A percentile compares a stretch with the other conserved stretches of the same genome.
Conservation (phyloP, 2,329 filamentous ascomycete genomes). For the Didymella lethalis region DNA sequence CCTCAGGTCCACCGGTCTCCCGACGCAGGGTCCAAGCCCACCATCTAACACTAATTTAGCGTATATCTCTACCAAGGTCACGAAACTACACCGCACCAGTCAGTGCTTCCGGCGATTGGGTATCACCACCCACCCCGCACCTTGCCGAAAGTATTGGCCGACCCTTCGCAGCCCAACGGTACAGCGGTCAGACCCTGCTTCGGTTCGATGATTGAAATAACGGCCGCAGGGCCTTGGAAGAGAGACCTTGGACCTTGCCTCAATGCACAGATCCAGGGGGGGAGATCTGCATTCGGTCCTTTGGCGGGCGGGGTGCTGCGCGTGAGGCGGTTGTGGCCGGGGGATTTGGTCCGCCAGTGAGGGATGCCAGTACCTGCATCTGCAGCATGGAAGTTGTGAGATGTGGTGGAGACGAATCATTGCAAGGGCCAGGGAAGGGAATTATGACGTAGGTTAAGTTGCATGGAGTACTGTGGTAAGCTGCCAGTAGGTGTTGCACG, state of each 20-base stretch:
- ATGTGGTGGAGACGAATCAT: background rate
- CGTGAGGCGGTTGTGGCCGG: background rate
- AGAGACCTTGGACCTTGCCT: background rate
- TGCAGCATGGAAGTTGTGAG: background rate
- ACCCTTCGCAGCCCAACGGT: background rate
- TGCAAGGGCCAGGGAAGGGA: background rate
- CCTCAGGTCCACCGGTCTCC: background rate
- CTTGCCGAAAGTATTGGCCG: background rate
- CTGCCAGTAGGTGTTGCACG: background rate
- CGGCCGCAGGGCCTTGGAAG: background rate
- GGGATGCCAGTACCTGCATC: background rate
- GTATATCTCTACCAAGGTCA: slow-evolving; percentile 7
- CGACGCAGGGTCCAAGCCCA: slow-evolving; percentile 12
- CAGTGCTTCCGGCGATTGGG: slow-evolving; percentile 9
- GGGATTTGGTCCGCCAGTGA: background rate
- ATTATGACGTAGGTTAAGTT: background rate
- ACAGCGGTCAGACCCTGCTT: background rate
- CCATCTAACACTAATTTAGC: slow-evolving; percentile 11
- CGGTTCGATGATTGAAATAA: background rate
- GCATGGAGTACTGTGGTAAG: too few species aligned
- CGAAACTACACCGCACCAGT: background rate
- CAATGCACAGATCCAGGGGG: background rate
- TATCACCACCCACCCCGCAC: background rate
- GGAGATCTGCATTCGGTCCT: slow-evolving; percentile 1
- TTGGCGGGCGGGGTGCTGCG: background rate